A percentile compares a stretch with the other conserved stretches of the same genome.
phyloP scores from a whole-genome alignment of 371 early-diverging fungal species.

The Mortierella polycephala region DNA sequence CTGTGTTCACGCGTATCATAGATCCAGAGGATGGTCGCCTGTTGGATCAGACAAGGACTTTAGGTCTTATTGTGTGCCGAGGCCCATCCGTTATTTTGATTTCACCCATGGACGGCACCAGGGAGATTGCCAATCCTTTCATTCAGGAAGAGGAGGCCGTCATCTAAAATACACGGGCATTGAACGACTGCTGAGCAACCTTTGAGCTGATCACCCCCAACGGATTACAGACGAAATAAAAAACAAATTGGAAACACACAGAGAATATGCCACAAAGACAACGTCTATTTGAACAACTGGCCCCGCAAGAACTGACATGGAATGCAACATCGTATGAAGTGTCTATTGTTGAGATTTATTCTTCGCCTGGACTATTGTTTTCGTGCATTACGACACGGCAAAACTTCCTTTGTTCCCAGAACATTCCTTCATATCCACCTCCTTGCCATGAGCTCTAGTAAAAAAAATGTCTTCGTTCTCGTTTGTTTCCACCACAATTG shows the following conservation, averaged over 20 bases:
- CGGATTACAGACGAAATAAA: background rate
- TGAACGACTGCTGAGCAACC: too few species aligned
- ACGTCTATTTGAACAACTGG: background rate
- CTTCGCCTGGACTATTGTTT: background rate
- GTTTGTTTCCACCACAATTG: background rate
- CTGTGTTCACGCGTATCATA: slow-evolving; percentile 30
- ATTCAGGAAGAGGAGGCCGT: slow-evolving; percentile 59
- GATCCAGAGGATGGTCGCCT: slow-evolving; percentile 77
- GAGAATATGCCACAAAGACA: background rate
- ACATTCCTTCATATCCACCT: too few species aligned
- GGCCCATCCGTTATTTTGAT: slow-evolving; percentile 91
- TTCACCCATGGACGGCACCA: slow-evolving; percentile 91
- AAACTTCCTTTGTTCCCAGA: too few species aligned
- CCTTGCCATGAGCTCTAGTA: too few species aligned
- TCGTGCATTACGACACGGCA: too few species aligned
- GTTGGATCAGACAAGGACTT: slow-evolving; percentile 72
- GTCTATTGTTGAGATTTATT: background rate
- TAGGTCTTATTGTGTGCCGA: slow-evolving; percentile 92
- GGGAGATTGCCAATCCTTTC: slow-evolving; percentile 94
- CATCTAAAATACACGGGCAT: slow-evolving; percentile 13
- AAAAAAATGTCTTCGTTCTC: background rate
- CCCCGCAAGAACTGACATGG: background rate
- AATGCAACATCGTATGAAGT: background rate
- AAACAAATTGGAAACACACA: background rate
- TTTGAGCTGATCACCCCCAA: too few species aligned